Conservation (phyloP, 2,329 filamentous ascomycete species). For the Colletotrichum theobromicola region DNA sequence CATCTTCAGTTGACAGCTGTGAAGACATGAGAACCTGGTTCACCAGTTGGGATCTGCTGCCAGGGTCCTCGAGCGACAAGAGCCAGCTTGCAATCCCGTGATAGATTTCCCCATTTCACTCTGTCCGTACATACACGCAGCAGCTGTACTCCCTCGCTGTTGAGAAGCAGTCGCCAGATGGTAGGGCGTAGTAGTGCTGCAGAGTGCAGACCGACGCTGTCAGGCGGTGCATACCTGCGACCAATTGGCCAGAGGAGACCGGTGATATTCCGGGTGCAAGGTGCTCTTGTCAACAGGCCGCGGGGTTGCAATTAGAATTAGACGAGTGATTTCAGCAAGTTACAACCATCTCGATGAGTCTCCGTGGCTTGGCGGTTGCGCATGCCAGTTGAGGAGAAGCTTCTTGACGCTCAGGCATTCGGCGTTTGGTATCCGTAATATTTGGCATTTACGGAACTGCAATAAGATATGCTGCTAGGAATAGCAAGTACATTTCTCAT, state of each 20-base stretch:
- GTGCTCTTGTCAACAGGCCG: not conserved
- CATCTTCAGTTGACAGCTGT: slow-evolving; percentile 8
- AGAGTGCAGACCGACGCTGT: not conserved
- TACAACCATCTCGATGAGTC: not conserved
- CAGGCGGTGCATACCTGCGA: not conserved
- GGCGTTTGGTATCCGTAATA: not conserved
- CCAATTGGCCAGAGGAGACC: not conserved
- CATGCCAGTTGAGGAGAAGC: not conserved
- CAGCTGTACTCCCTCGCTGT: not conserved
- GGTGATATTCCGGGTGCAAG: not conserved
- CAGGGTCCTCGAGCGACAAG: slow-evolving; percentile 2
- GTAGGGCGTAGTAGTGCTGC: not conserved
- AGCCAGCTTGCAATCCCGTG: not conserved
- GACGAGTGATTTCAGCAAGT: not conserved
- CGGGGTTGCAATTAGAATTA: not conserved
- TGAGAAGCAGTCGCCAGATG: not conserved
- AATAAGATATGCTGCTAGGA: not conserved
- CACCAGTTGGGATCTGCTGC: slow-evolving; percentile 14
- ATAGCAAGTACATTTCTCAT: not conserved
- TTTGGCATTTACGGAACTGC: not conserved
- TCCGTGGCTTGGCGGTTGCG: not conserved
- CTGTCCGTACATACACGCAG: no score
- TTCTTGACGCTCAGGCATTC: not conserved
- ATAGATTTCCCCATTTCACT: not conserved
- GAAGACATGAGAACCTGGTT: slow-evolving; percentile 15